Base-by-base conservation (phyloP, 2,329 filamentous ascomycete species). In the Neurospora sp. region DNA sequence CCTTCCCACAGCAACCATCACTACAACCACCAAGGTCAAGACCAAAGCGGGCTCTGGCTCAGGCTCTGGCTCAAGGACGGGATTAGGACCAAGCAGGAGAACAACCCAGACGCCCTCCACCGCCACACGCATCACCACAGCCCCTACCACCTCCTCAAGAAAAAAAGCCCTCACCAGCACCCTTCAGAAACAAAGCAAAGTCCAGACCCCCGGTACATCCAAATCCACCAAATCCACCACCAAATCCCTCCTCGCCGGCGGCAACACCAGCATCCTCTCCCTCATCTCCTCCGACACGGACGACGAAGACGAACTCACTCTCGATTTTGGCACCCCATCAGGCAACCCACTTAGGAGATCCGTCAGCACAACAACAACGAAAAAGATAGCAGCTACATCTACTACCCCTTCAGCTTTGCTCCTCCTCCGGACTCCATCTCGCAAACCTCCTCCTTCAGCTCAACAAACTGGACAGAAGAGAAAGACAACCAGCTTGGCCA, bases 181-280 rank as follows among this genome's bases (percentile, higher is more conserved):
- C 33, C 5, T 36, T 36, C 33, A 6, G 1, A 36, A 36, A 36
- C 67, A 52, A 36, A 38, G 28, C 19, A 68, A 11, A 69, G 19
- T 68, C 36, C 65, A 23, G 3, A 62, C 66, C 46, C n/a, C 43
- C 17, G 19, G 39, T 17, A 39, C 66, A 69, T 43, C 41, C 69
- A 67, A 70, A 73, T 68, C 71, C n/a, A 33, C 41, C 69, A 67
- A 70, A 73, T 68, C 71, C 10, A 33, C 71, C 10, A 33, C 39
- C 39, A 62, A 46, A 39, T 57, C 66, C 15, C 33, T 15, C 2
- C 8, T 66, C 12, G 33, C 33, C 33, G 39, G 52, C 33, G 39
- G 52, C 4, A 79, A 75, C 36, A 77, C 75, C 70, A 80, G 82
- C 66, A 77, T 84, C 67, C 77, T 83, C 65, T 83, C 83, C 33